Base-by-base conservation (phyloP, 1,284 basidiomycete species). In the Coniferiporia weirii region DNA sequence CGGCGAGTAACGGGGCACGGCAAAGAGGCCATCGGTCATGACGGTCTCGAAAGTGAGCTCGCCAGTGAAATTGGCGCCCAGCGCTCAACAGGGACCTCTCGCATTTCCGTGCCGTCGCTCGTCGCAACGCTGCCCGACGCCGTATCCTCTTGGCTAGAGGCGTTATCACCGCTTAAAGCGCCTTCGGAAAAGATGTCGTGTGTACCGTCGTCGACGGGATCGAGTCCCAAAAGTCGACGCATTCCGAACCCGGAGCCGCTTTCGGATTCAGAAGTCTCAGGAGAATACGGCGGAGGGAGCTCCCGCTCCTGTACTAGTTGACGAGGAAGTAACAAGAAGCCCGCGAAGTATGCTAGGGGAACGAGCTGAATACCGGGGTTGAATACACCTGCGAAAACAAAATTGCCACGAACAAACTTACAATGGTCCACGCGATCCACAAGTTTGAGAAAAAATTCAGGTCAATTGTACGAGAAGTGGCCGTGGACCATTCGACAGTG, bases 261-360 rank as follows among this genome's bases (percentile, higher is more conserved):
- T 19, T 45, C 40, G 10, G 19, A 20, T 12, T 52, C 47, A 15
- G 34, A 20, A 36, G 35, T 36, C 19, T 52, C 38, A 19, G 56
- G 52, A 1, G 51, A 48, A 48, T 59, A 62, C 3, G 61, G 57
- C 7, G 61, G 61, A 9, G 57, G 61, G 10, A 59, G 56, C 12
- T 59, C 53, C 13, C 71, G 67, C 67, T 82, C 80, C 60, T 78
- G 75, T 48, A 72, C 71, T 60, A 80, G 71, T 65, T 83, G 81
- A 34, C 76, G 74, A 22, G 71, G 74, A 6, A 83, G 70, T n/a
- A 80, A 67, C 15, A 69, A 66, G 34, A 80, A 72, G 1, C 81
- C 81, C 8, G 68, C 63, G 52, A 78, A 64, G 65, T 82, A 83
- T 19, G 72, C 66, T 15, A 76, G 57, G 12, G 76, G 75, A 12